Percentiles rank a stretch among this genome's conserved stretches.
Evolutionary conservation across 176 grass and related monocot genomes (phyloP).

Genomic region (Oryza australiensis): DNA sequence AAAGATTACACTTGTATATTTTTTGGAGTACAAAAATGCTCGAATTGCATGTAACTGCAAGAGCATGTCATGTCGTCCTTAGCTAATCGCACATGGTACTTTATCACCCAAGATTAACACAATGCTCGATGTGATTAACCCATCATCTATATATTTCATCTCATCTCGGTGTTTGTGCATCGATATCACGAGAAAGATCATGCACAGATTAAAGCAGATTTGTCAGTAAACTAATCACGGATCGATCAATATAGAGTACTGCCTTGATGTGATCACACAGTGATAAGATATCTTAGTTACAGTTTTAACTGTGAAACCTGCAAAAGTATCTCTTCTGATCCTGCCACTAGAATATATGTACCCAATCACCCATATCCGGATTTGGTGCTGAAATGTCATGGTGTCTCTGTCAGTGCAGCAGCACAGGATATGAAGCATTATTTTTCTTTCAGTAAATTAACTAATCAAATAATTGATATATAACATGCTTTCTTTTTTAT

Average conservation of each 20-base stretch:
- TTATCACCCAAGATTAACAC: background rate
- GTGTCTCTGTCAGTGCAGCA: constrained; percentile 30
- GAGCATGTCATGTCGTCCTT: background rate
- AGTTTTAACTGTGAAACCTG: background rate
- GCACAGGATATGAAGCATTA: background rate
- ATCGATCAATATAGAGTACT: background rate
- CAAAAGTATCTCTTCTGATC: constrained; percentile 31
- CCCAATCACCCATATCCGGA: constrained; percentile 21
- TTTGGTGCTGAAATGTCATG: constrained; percentile 45
- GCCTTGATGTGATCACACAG: background rate
- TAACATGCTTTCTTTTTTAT: no score
- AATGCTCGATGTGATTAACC: background rate
- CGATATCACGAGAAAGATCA: constrained; percentile 47
- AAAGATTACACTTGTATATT: no score
- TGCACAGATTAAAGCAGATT: background rate
- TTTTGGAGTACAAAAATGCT: no score
- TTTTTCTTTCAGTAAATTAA: background rate
- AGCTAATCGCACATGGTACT: background rate
- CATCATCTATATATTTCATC: constrained; percentile 17
- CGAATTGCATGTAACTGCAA: background rate
- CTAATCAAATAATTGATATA: no score
- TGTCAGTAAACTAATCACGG: constrained; percentile 17
- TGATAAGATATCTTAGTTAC: background rate
- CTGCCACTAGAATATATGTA: constrained; percentile 21
- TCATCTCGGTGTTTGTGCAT: constrained; percentile 6